Evolutionary conservation across 352 stramenopile species (phyloP).

Genomic region (Aphanomyces invadans): DNA sequence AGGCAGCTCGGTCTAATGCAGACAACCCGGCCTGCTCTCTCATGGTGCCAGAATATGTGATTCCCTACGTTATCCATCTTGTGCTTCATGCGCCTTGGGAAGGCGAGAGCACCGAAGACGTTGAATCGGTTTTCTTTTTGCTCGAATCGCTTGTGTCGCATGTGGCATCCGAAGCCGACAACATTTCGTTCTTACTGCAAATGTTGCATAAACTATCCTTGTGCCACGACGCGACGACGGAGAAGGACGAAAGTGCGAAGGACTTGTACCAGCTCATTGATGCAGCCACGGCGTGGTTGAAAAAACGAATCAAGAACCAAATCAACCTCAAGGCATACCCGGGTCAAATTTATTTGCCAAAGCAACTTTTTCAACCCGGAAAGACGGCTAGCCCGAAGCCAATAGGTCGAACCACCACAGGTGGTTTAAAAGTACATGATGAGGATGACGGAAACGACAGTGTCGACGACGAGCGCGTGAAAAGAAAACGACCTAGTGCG

Average conservation of each 20-base stretch:
- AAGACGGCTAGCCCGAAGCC: neutral
- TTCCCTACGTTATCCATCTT: conserved; percentile 78
- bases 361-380: conserved; percentile 36
- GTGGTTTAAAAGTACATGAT: neutral
- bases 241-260: conserved; percentile 17
- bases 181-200: conserved; percentile 80
- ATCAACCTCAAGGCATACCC: conserved; percentile 77
- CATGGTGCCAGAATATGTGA: conserved; percentile 73
- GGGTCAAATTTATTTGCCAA: conserved; percentile 75
- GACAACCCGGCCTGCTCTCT: conserved; percentile 37
- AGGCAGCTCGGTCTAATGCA: conserved; percentile 32
- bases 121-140: conserved; percentile 59
- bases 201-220: conserved; percentile 68
- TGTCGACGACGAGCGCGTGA: neutral
- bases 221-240: conserved; percentile 50
- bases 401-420: neutral
- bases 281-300: conserved; percentile 44
- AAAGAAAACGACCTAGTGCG: neutral
- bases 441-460: neutral
- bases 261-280: conserved; percentile 60
- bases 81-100: conserved; percentile 16
- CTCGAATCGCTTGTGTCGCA: conserved; percentile 57
- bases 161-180: conserved; percentile 50
- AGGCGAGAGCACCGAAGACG: conserved; percentile 37
- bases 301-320: conserved; percentile 81